phyloP scores from a whole-genome alignment of 176 grass and related monocot species.

The barley (Hordeum vulgare) region DNA sequence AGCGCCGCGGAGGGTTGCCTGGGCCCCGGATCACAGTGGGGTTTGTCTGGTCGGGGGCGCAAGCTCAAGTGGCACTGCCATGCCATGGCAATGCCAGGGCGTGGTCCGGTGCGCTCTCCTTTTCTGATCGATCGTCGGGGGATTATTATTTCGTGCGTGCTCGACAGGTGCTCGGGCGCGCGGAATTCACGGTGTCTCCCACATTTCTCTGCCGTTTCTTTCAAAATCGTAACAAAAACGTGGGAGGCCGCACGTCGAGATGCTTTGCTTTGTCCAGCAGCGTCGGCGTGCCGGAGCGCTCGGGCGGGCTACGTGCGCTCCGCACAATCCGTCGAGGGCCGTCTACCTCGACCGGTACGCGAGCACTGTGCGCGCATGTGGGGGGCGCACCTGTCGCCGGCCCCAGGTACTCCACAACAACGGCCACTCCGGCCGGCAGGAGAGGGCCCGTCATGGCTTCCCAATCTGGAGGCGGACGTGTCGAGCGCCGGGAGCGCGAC shows the following conservation, averaged over 20 bases:
- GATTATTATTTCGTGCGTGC: neutral
- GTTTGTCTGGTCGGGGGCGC: neutral
- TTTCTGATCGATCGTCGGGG: too few relatives aligned
- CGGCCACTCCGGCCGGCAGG: neutral
- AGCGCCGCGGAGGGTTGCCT: neutral
- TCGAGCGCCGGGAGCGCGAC: neutral
- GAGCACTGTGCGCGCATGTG: neutral
- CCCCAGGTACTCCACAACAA: neutral
- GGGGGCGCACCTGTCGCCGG: neutral
- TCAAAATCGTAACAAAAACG: neutral
- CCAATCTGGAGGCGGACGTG: neutral
- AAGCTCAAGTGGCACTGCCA: neutral
- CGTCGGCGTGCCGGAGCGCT: neutral
- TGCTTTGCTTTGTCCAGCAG: neutral
- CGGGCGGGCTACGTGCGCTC: too few relatives aligned
- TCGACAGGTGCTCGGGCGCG: neutral
- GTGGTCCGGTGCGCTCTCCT: slow-evolving; percentile 31
- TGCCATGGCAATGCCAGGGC: neutral
- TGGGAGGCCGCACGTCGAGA: neutral
- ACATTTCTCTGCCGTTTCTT: neutral
- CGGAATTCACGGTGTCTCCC: neutral
- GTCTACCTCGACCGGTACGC: neutral
- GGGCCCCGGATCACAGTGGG: neutral
- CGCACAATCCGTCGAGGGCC: neutral
- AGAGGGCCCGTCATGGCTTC: neutral